phyloP scores from a whole-genome alignment of 1,284 basidiomycete genomes.

The Tylopilus sp. region DNA sequence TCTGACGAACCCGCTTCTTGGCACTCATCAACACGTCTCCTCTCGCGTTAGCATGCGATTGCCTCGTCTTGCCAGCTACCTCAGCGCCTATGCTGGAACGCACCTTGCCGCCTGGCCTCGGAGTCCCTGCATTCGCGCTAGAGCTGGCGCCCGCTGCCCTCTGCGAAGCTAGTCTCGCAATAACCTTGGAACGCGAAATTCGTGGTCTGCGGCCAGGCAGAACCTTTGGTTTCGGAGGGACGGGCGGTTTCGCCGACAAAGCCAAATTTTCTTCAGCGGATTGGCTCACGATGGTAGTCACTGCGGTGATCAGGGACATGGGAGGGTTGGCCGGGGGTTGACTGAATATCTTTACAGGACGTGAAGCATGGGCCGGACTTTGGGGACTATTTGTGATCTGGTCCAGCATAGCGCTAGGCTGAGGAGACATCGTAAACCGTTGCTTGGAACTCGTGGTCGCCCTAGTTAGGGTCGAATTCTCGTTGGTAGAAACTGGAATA shows the following conservation, averaged over 20 bases:
- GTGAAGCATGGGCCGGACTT: slow-evolving; percentile 25
- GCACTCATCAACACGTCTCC: slow-evolving; percentile 48
- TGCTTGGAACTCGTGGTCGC: slow-evolving; percentile 15
- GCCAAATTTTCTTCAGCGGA: neutral
- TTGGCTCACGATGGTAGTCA: slow-evolving; percentile 22
- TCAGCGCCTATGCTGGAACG: slow-evolving; percentile 56
- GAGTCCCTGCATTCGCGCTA: slow-evolving; percentile 10
- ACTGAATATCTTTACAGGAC: slow-evolving; percentile 46
- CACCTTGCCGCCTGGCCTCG: slow-evolving; percentile 26
- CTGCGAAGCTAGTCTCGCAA: slow-evolving; percentile 69
- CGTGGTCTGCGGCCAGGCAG: slow-evolving; percentile 58
- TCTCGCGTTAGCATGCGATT: slow-evolving; percentile 34
- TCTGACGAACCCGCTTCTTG: slow-evolving; percentile 63
- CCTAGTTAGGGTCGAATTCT: slow-evolving; percentile 15
- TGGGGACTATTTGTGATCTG: slow-evolving; percentile 43
- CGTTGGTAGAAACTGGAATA: slow-evolving; percentile 15
- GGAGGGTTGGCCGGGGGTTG: slow-evolving; percentile 34
- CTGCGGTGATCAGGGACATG: slow-evolving; percentile 33
- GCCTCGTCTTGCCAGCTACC: slow-evolving; percentile 43
- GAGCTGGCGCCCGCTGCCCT: slow-evolving; percentile 41
- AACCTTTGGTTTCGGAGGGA: slow-evolving; percentile 37
- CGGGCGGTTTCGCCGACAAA: slow-evolving; percentile 16
- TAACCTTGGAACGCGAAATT: slow-evolving; percentile 72
- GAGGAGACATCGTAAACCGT: slow-evolving; percentile 22
- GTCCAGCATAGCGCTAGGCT: slow-evolving; percentile 29